These are phyloP conservation scores for Gautieria morchelliformis DNA, from an alignment of 768 basidiomycete genomes.

Conservation along the genomic window DNA sequence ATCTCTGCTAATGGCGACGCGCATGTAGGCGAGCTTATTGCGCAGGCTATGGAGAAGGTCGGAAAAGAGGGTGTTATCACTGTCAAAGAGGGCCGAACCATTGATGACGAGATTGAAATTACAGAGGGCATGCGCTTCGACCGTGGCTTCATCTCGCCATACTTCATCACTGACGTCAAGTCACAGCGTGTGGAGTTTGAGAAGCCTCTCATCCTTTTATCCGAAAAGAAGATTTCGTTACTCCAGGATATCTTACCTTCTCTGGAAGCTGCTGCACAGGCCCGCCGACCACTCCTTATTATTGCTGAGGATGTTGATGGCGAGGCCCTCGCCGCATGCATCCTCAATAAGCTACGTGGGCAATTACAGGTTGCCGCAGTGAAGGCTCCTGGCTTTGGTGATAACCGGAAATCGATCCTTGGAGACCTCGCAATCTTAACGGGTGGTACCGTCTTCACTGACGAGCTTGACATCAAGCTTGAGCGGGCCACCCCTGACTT, in stretches of 20 bases:
- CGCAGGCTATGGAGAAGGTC: conserved; percentile 98
- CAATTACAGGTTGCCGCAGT: conserved; percentile 90
- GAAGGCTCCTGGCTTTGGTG: conserved; percentile 97
- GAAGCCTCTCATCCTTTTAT: conserved; percentile 88
- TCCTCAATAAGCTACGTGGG: conserved; percentile 98
- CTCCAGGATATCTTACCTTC: conserved; percentile 93
- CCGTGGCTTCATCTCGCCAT: conserved; percentile 95
- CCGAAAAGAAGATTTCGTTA: conserved; percentile 95
- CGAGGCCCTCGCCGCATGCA: conserved; percentile 94
- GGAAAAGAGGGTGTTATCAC: conserved; percentile 99
- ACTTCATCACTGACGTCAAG: conserved; percentile 99
- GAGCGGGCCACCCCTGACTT: conserved; percentile 82
- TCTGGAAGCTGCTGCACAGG: conserved; percentile 64
- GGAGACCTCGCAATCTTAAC: conserved; percentile 96
- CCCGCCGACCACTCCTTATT: conserved; percentile 86
- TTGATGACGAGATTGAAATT: conserved; percentile 98
- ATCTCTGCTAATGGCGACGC: conserved; percentile 76
- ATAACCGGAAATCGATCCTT: conserved; percentile 97
- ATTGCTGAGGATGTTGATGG: conserved; percentile 98
- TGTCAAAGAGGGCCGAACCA: conserved; percentile 97
- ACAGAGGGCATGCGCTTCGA: conserved; percentile 99
- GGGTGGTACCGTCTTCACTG: conserved; percentile 95
- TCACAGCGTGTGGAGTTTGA: conserved; percentile 92
- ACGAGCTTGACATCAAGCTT: conserved; percentile 93
- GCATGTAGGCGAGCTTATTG: conserved; percentile 90